A percentile compares a stretch with the other conserved stretches of the same genome.
phyloP scores from a whole-genome alignment of 2,329 filamentous ascomycete genomes.

The Arachnomyces sp. region DNA sequence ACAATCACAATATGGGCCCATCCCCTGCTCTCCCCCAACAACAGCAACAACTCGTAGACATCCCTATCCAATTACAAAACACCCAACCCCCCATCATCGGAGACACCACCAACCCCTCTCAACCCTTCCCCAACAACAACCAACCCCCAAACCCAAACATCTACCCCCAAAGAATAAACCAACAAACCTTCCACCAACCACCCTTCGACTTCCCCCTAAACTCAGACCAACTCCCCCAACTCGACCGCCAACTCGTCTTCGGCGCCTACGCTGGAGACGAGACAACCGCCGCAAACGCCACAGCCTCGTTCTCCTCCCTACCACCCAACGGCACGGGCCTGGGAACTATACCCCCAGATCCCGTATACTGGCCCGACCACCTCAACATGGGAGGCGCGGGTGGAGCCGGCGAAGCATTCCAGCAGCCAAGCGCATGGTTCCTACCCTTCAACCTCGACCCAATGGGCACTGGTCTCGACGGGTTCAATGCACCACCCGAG shows the following conservation, averaged over 20 bases:
- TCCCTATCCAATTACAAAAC: slow-evolving; percentile 5
- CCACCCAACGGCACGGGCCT: slow-evolving; percentile 1
- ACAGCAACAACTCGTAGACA: slow-evolving; percentile 14
- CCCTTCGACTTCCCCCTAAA: slow-evolving; percentile 29
- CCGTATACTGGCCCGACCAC: neutral
- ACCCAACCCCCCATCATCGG: neutral
- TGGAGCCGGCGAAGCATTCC: slow-evolving; percentile 24
- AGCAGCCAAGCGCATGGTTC: slow-evolving; percentile 66
- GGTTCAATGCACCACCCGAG: too few species aligned
- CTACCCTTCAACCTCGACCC: slow-evolving; percentile 88
- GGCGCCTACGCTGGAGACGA: slow-evolving; percentile 57
- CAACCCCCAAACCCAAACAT: slow-evolving; percentile 25
- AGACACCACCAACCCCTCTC: slow-evolving; percentile 2
- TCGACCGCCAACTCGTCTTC: slow-evolving; percentile 69
- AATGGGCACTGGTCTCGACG: slow-evolving; percentile 13
- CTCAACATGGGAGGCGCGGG: slow-evolving; percentile 17
- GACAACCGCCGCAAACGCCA: slow-evolving; percentile 26
- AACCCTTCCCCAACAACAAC: slow-evolving; percentile 31
- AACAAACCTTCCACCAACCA: slow-evolving; percentile 22
- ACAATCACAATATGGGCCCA: slow-evolving; percentile 5
- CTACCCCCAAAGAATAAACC: slow-evolving; percentile 18
- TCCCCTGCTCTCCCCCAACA: slow-evolving; percentile 1
- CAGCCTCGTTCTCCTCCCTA: slow-evolving; percentile 20
- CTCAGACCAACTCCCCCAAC: slow-evolving; percentile 49
- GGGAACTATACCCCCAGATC: neutral